Base-by-base conservation (phyloP, 2,329 filamentous ascomycete species). In the Peltaster fructicola region DNA sequence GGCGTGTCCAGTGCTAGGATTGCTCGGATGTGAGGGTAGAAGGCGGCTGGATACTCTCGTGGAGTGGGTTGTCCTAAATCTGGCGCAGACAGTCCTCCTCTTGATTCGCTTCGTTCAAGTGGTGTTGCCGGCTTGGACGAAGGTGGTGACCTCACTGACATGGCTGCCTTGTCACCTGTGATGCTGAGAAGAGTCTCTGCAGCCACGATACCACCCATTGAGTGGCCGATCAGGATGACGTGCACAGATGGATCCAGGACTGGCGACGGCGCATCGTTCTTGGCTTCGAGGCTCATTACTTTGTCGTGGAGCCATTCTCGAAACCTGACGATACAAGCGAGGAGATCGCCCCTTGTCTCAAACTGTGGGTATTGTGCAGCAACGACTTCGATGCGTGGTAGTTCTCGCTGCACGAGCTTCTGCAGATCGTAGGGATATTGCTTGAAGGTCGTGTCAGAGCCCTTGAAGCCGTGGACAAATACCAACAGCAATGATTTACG, bases 1-100 rank as follows among this genome's bases (percentile, higher is more conserved):
- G 88, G 88, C 1, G 88, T 98, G 53, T 95, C 85, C 47, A 93
- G 92, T 24, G 84, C 80, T 23, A 95, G 65, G 14, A 95, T 68
- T 37, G 78, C 85, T 51, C 85, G 77, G 36, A 95, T 71, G 50
- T 82, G 85, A 2, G 85, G 85, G 48, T 95, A 95, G 75, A 93
- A 85, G 47, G 91, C 30, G n/a, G 15, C 27, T 2, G 29, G 26
- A 3, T 24, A 15, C 8, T 31, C 30, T 8, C 10, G 14, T 8
- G 33, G 28, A n/a, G n/a, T n/a, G n/a, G n/a, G n/a, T n/a, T n/a
- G n/a, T n/a, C n/a, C n/a, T n/a, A n/a, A n/a, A n/a, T n/a, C n/a
- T n/a, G n/a, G n/a, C n/a, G n/a, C n/a, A n/a, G n/a, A n/a, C n/a
- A n/a, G n/a, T n/a, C n/a, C n/a, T n/a, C n/a, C n/a, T n/a, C n/a